A percentile compares a stretch with the other conserved stretches of the same genome.
phyloP scores from a whole-genome alignment of 192 early-diverging fungal species.

The Gryganskiella cystojenkinii region DNA sequence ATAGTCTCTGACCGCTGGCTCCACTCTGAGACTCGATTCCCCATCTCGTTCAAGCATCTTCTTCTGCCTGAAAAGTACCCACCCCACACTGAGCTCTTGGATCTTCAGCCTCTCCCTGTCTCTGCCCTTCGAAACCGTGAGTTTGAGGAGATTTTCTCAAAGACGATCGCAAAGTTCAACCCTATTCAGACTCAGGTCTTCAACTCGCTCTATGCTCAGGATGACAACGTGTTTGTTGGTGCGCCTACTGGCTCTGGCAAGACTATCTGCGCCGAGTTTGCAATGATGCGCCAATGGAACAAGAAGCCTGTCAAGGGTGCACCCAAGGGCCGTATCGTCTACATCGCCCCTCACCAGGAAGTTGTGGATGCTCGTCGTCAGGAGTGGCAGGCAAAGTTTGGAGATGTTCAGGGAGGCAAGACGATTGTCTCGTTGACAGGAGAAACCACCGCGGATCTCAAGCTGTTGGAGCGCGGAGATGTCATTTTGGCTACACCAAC shows the following conservation, averaged over 20 bases:
- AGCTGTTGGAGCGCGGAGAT: conserved; percentile 91
- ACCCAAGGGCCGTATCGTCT: conserved; percentile 79
- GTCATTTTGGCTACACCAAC: conserved; percentile 89
- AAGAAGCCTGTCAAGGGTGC: conserved; percentile 50
- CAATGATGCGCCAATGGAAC: conserved; percentile 89
- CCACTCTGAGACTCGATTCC: conserved; percentile 88
- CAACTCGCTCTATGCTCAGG: conserved; percentile 86
- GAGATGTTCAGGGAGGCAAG: conserved; percentile 87
- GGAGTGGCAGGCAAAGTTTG: conserved; percentile 89
- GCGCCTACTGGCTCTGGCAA: conserved; percentile 96
- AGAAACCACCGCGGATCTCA: conserved; percentile 90
- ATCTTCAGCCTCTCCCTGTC: conserved; percentile 91
- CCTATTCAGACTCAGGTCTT: conserved; percentile 97
- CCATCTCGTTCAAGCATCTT: conserved; percentile 94
- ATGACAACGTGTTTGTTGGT: conserved; percentile 92
- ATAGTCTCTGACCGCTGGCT: conserved; percentile 97
- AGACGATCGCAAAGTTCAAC: conserved; percentile 80
- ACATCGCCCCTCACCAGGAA: conserved; percentile 91
- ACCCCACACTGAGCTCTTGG: conserved; percentile 94
- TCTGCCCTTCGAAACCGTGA: conserved; percentile 80
- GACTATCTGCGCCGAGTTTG: conserved; percentile 96
- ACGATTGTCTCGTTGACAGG: conserved; percentile 89
- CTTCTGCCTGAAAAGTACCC: conserved; percentile 93
- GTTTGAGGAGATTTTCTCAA: conserved; percentile 75
- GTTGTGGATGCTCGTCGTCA: conserved; percentile 78